phyloP scores from a whole-genome alignment of 257 asterid species.

The Penstemon eatonii region DNA sequence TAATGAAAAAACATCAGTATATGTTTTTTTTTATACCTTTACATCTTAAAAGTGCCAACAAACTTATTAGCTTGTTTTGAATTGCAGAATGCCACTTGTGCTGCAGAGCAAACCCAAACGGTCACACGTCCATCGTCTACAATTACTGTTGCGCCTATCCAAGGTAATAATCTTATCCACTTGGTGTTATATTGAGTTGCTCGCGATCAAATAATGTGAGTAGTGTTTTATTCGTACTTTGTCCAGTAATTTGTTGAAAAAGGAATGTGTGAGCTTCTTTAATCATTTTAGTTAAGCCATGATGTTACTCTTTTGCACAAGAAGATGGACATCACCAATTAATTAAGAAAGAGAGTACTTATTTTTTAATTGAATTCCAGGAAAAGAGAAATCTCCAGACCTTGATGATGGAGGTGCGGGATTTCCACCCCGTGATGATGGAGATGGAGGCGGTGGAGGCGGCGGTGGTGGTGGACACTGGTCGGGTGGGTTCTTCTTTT shows the following conservation, averaged over 20 bases:
- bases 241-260: neutral
- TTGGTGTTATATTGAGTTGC: slow-evolving; percentile 3
- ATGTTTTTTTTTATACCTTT: neutral
- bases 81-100: slow-evolving; percentile 75
- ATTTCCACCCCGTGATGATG: slow-evolving; percentile 87
- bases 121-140: slow-evolving; percentile 85
- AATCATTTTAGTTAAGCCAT: neutral
- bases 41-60: neutral
- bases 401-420: slow-evolving; percentile 93
- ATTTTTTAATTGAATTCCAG: slow-evolving; percentile 33
- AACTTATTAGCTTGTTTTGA: slow-evolving; percentile 19
- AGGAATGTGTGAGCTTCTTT: slow-evolving; percentile 1
- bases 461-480: slow-evolving; percentile 85
- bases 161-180: slow-evolving; percentile 45
- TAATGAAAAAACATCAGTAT: neutral
- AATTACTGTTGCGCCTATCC: slow-evolving; percentile 81
- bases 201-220: neutral
- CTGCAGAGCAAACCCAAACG: slow-evolving; percentile 83
- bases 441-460: slow-evolving; percentile 81
- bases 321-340: neutral
- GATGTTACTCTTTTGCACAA: neutral
- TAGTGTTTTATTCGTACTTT: no score
- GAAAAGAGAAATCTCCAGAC: slow-evolving; percentile 83
- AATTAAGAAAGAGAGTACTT: neutral
- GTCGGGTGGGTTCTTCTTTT: slow-evolving; percentile 89